Percentiles rank a stretch among this genome's conserved stretches.
Evolutionary conservation across 2,329 filamentous ascomycete species (phyloP).

Genomic region (Fusarium marasasianum): DNA sequence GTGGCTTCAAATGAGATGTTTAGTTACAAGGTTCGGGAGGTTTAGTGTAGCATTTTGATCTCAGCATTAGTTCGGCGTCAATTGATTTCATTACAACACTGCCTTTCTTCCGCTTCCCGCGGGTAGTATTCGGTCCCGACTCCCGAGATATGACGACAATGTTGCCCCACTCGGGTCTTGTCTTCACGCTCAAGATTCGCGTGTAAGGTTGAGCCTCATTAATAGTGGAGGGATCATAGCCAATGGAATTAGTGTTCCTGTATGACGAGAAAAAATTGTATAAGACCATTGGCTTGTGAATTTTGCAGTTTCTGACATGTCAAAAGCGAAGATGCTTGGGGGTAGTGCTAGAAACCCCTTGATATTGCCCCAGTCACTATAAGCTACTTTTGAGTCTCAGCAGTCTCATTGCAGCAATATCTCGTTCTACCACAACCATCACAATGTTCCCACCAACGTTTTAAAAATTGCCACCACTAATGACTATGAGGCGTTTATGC

Average conservation of each 20-base stretch:
- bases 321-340: background rate
- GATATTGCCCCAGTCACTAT: no score
- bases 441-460: accelerated
- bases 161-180: background rate
- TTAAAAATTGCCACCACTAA: background rate
- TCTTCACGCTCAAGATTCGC: background rate
- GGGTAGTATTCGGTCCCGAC: background rate
- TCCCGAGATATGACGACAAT: background rate
- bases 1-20: conserved; percentile 49
- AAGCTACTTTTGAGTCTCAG: accelerated
- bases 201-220: background rate
- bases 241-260: background rate
- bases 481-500: background rate
- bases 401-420: accelerated
- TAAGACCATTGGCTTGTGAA: background rate
- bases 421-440: background rate
- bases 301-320: background rate
- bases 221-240: background rate
- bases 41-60: background rate
- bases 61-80: background rate
- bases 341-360: accelerated
- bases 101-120: background rate
- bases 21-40: conserved; percentile 33
- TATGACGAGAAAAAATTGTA: background rate
- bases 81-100: background rate